These are phyloP conservation scores for Corynascus novoguineensis DNA, from an alignment of 495 filamentous ascomycete genomes.

Conservation along the genomic window DNA sequence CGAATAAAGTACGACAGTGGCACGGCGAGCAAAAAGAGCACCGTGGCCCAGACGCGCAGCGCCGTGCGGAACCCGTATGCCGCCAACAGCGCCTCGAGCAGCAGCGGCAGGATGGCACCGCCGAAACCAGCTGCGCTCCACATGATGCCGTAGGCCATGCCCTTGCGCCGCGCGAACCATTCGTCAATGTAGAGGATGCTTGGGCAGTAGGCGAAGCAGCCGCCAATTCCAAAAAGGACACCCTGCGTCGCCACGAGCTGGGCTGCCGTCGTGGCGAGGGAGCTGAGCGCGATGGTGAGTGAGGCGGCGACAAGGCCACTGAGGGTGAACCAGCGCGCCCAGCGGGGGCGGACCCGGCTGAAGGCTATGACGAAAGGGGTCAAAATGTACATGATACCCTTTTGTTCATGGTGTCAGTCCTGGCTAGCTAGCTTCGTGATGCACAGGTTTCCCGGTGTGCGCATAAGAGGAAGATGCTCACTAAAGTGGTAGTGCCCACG, in stretches of 20 bases:
- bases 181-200: constrained; percentile 8
- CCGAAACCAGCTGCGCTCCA: constrained; percentile 1
- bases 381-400: constrained; percentile 1
- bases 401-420: not conserved
- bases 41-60: not conserved
- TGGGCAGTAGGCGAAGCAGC: not conserved
- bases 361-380: not conserved
- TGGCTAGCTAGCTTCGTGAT: too few relatives aligned
- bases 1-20: not conserved
- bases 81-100: not conserved
- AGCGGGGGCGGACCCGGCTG: not conserved
- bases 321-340: constrained; percentile 3
- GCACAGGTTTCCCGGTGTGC: too few relatives aligned
- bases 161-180: constrained; percentile 1
- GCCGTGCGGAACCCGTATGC: not conserved
- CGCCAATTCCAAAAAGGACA: not conserved
- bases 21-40: not conserved
- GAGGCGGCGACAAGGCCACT: not conserved
- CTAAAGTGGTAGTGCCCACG: not conserved
- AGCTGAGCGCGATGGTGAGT: not conserved
- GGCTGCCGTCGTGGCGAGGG: not conserved
- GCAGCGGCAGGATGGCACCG: not conserved
- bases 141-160: constrained; percentile 5
- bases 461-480: not conserved
- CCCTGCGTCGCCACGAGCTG: constrained; percentile 6